phyloP scores from a whole-genome alignment of 1,284 basidiomycete species.

The Cryptococcus sp. region DNA sequence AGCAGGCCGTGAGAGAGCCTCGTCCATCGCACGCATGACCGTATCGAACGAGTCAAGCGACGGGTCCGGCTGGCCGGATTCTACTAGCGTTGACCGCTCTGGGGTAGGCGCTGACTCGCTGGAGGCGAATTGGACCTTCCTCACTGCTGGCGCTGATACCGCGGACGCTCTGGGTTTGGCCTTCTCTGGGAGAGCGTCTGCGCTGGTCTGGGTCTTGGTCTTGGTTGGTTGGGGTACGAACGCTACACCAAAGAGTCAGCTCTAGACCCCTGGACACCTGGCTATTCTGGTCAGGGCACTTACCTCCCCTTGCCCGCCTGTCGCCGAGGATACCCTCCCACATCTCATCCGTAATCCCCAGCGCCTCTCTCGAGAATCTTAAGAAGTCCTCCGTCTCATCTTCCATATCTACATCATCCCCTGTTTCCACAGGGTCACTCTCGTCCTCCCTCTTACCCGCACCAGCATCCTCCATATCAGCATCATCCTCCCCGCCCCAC shows the following conservation, averaged over 20 bases:
- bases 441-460: conserved; percentile 29
- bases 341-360: conserved; percentile 78
- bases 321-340: conserved; percentile 76
- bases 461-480: conserved; percentile 17
- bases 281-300: too few relatives aligned
- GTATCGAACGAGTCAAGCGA: conserved; percentile 86
- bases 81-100: neutral
- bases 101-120: neutral
- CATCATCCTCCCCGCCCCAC: conserved; percentile 75
- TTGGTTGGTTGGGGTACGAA: conserved; percentile 7
- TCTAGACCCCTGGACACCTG: too few relatives aligned
- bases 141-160: neutral
- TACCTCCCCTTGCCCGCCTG: conserved; percentile 63
- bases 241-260: neutral
- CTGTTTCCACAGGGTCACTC: conserved; percentile 30
- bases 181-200: neutral
- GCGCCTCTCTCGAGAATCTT: conserved; percentile 80
- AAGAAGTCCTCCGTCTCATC: conserved; percentile 89
- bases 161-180: neutral
- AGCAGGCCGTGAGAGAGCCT: conserved; percentile 58
- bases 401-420: conserved; percentile 70
- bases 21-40: conserved; percentile 92
- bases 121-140: conserved; percentile 14
- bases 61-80: conserved; percentile 51
- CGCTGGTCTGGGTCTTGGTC: neutral